phyloP scores from a whole-genome alignment of 257 asterid species.

The Lantana camara region DNA sequence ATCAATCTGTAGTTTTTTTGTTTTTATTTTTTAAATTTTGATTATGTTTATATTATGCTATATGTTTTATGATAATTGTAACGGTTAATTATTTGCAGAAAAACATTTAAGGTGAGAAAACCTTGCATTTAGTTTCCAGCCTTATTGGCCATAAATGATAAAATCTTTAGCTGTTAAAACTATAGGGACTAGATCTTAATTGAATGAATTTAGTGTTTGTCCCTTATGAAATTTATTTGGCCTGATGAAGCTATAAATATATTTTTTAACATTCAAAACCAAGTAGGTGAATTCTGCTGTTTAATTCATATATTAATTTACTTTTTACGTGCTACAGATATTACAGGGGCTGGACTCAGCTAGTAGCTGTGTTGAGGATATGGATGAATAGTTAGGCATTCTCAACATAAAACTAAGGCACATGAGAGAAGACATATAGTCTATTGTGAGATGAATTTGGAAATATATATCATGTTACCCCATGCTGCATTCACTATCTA shows the following conservation, averaged over 20 bases:
- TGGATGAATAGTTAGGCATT: constrained; percentile 98
- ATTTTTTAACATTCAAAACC: too few relatives aligned
- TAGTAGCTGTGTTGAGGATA: constrained; percentile 88
- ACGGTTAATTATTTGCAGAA: too few relatives aligned
- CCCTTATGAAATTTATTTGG: constrained; percentile 8
- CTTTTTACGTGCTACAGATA: constrained; percentile 55
- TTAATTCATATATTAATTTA: constrained; percentile 20
- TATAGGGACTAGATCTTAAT: too few relatives aligned
- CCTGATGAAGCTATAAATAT: constrained; percentile 15
- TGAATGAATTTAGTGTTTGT: too few relatives aligned
- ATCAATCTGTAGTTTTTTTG: too few relatives aligned
- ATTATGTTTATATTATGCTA: too few relatives aligned
- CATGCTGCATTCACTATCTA: constrained; percentile 6
- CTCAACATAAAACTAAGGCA: constrained; percentile 90
- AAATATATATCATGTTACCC: constrained; percentile 12
- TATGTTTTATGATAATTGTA: too few relatives aligned
- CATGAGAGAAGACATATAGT: constrained; percentile 99
- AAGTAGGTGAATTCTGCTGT: constrained; percentile 3
- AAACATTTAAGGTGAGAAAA: too few relatives aligned
- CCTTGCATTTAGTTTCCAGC: too few relatives aligned
- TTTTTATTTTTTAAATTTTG: too few relatives aligned
- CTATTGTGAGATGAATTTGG: constrained; percentile 47
- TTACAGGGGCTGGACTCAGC: constrained; percentile 89
- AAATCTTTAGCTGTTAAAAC: too few relatives aligned
- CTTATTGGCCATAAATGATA: too few relatives aligned